A percentile compares a stretch with the other conserved stretches of the same genome.
Evolutionary conservation across 441 rosid genomes (phyloP).

Genomic region (Hypseocharis bilobata): DNA sequence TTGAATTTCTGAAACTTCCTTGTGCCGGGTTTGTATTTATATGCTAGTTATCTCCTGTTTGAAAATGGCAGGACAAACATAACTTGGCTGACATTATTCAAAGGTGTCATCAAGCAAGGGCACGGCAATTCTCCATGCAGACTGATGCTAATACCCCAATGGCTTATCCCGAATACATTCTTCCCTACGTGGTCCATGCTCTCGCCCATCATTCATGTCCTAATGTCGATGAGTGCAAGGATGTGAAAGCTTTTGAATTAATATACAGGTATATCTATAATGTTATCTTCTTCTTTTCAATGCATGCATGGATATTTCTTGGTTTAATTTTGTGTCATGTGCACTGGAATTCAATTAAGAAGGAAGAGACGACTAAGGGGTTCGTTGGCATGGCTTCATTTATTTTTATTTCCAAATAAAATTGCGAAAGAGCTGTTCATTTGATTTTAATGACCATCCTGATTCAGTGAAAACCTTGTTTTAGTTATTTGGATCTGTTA

Average conservation of each 20-base stretch:
- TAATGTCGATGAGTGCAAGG: constrained; percentile 67
- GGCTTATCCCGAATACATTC: constrained; percentile 59
- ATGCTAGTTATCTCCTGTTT: constrained; percentile 12
- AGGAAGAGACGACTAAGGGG: background rate
- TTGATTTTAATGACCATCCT: background rate
- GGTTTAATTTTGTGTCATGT: too few species aligned
- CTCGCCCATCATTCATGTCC: constrained; percentile 94
- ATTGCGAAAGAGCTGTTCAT: background rate
- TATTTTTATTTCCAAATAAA: background rate
- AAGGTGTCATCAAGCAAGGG: constrained; percentile 74
- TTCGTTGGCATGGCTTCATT: background rate
- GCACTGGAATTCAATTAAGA: background rate
- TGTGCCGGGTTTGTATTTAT: constrained; percentile 13
- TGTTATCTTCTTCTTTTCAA: constrained; percentile 10
- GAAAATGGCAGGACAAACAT: constrained; percentile 74
- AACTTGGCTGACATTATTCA: constrained; percentile 79
- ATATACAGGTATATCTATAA: constrained; percentile 51
- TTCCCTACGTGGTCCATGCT: constrained; percentile 67
- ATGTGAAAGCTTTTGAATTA: constrained; percentile 69
- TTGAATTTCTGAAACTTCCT: constrained; percentile 12
- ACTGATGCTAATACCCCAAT: constrained; percentile 51
- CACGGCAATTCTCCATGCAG: constrained; percentile 58
- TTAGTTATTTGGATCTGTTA: background rate
- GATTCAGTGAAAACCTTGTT: background rate
- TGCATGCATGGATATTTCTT: constrained; percentile 6